Conservation (phyloP, 306 rosid species). For the Prunus mume region DNA sequence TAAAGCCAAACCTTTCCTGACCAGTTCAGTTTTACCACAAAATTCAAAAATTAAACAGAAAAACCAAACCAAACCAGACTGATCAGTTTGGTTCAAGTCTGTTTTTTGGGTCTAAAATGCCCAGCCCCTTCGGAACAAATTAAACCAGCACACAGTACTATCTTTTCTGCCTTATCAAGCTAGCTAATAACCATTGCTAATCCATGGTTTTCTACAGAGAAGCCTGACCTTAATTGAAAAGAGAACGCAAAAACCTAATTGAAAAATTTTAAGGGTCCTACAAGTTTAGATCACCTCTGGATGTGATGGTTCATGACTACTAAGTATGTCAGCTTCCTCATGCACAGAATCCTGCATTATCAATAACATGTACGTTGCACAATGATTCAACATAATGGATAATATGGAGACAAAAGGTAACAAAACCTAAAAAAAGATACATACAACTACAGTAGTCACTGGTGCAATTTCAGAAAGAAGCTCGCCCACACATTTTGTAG, state of each 20-base stretch:
- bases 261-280: slow-evolving; percentile 28
- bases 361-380: slow-evolving; percentile 6
- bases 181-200: neutral
- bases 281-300: slow-evolving; percentile 51
- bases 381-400: slow-evolving; percentile 21
- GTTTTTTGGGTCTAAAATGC: no score
- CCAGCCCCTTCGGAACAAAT: neutral
- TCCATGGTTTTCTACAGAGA: neutral
- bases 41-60: no score
- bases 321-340: slow-evolving; percentile 33
- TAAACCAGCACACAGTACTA: slow-evolving; percentile 4
- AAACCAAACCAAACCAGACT: no score
- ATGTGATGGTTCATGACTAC: slow-evolving; percentile 43
- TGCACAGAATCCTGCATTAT: slow-evolving; percentile 53
- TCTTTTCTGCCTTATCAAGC: neutral
- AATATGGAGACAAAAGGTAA: neutral
- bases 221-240: neutral
- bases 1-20: no score
- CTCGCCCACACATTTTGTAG: slow-evolving; percentile 45
- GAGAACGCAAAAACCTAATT: neutral
- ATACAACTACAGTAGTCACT: slow-evolving; percentile 36
- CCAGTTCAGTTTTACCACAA: no score
- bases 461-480: slow-evolving; percentile 58
- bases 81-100: no score
- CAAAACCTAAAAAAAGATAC: slow-evolving; percentile 16